Percentiles rank a stretch among this genome's conserved stretches.
phyloP scores from a whole-genome alignment of 23 red algal genomes.

The Chondrus crispus region DNA sequence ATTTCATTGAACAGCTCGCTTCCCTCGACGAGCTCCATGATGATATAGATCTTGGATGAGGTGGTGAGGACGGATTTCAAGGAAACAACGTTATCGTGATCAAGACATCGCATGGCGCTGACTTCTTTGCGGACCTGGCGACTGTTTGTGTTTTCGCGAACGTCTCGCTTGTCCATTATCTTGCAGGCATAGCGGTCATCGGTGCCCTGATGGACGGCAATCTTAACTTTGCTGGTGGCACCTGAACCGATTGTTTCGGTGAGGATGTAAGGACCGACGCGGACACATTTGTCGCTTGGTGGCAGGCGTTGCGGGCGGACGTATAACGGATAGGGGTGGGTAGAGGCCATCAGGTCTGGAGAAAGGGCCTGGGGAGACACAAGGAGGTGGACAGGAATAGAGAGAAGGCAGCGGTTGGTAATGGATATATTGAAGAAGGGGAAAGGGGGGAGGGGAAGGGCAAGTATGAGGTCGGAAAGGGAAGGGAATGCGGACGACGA shows the following conservation, averaged over 20 bases:
- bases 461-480: not conserved
- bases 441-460: too few species aligned
- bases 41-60: conserved; percentile 35
- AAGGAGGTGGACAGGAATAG: not conserved
- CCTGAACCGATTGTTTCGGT: conserved; percentile 56
- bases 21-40: conserved; percentile 80
- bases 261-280: conserved; percentile 53
- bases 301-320: not conserved
- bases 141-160: conserved; percentile 4
- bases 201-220: conserved; percentile 63
- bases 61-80: conserved; percentile 38
- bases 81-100: conserved; percentile 48
- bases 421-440: not conserved
- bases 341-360: too few species aligned
- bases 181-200: conserved; percentile 61
- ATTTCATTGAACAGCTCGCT: conserved; percentile 68
- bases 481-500: not conserved
- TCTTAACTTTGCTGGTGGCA: conserved; percentile 72
- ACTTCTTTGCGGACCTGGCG: conserved; percentile 64
- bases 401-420: not conserved
- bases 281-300: not conserved
- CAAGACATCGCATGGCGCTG: conserved; percentile 4
- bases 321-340: too few species aligned
- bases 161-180: conserved; percentile 62
- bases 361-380: not conserved